Evolutionary conservation across 2,329 filamentous ascomycete genomes (phyloP).

Genomic region (Neonectria magnoliae): DNA sequence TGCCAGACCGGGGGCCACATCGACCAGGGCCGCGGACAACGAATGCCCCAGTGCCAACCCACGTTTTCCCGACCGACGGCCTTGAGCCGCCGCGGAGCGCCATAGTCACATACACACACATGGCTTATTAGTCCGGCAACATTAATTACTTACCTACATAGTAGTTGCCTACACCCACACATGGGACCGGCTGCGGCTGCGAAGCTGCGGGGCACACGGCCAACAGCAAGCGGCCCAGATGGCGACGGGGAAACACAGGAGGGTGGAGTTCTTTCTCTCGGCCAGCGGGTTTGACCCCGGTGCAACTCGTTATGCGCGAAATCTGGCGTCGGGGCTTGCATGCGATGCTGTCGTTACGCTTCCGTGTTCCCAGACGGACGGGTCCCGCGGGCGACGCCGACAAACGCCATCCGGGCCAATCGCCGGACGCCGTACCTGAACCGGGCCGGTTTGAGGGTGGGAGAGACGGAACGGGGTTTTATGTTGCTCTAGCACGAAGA

Average conservation of each 20-base stretch:
- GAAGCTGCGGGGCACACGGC: constrained; percentile 17
- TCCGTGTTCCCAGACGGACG: constrained; percentile 35
- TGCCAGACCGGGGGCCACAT: constrained; percentile 33
- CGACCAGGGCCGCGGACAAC: constrained; percentile 33
- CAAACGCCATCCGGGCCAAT: constrained; percentile 35
- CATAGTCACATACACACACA: constrained; percentile 3
- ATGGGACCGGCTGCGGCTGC: constrained; percentile 12
- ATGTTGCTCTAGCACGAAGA: constrained; percentile 7
- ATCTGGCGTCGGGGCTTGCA: constrained; percentile 28
- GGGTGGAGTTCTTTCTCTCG: constrained; percentile 10
- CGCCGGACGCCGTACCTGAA: constrained; percentile 21
- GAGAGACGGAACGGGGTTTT: constrained; percentile 16
- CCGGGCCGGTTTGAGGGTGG: constrained; percentile 34
- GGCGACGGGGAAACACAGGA: background rate
- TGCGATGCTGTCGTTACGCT: constrained; percentile 24
- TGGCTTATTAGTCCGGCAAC: background rate
- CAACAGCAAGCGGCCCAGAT: constrained; percentile 14
- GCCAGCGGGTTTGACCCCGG: constrained; percentile 19
- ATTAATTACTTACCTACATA: constrained; percentile 9
- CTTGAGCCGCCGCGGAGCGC: constrained; percentile 23
- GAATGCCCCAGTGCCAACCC: constrained; percentile 29
- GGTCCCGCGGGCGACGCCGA: constrained; percentile 29
- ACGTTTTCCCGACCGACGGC: constrained; percentile 35
- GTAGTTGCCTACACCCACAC: constrained; percentile 2
- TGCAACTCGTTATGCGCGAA: constrained; percentile 32